Percentiles rank a stretch among this genome's conserved stretches.
These are phyloP conservation scores for Durio zibethinus DNA, from an alignment of 345 rosid species.

Conservation along the genomic window DNA sequence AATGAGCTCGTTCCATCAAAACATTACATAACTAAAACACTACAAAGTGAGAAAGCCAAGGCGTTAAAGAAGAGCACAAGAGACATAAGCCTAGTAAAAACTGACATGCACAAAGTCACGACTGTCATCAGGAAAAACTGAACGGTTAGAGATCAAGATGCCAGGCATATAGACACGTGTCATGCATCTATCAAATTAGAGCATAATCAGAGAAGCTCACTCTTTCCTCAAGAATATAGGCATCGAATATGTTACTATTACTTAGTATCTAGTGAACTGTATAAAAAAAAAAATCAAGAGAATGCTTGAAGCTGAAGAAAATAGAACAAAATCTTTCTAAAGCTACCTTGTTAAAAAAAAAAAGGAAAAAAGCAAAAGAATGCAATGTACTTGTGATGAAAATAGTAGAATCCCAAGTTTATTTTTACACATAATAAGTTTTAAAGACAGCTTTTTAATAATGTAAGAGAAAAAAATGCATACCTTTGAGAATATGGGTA, in stretches of 20 bases:
- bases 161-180: constrained; percentile 13
- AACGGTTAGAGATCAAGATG: constrained; percentile 3
- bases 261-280: not conserved
- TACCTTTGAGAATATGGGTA: constrained; percentile 72
- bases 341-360: not conserved
- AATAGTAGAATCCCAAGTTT: not conserved
- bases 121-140: not conserved
- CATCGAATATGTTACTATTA: not conserved
- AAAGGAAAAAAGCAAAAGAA: not conserved
- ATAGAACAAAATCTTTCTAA: not conserved
- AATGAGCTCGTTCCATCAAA: not conserved
- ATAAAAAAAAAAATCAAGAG: not conserved
- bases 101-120: not conserved
- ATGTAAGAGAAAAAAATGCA: not conserved
- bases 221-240: not conserved
- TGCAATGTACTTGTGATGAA: not conserved
- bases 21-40: not conserved
- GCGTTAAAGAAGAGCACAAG: not conserved
- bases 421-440: not conserved
- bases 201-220: not conserved
- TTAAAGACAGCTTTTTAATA: not conserved
- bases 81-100: not conserved
- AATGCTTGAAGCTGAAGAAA: constrained; percentile 23
- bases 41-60: constrained; percentile 2
- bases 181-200: not conserved